phyloP scores from a whole-genome alignment of 176 grass and related monocot species.

The Sorghum bicolor region DNA sequence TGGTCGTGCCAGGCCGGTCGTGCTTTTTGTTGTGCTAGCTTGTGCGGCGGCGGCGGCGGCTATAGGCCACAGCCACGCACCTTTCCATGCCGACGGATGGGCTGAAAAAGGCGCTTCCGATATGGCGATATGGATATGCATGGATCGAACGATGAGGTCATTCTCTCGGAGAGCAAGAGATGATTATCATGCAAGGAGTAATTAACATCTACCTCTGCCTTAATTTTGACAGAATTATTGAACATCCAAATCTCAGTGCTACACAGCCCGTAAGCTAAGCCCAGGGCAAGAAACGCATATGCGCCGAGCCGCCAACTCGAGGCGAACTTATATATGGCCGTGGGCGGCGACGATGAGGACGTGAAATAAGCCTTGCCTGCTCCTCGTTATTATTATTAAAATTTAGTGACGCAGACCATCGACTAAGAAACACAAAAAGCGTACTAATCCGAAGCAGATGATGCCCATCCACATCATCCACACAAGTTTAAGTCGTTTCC shows the following conservation, averaged over 20 bases:
- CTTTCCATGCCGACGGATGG: not conserved
- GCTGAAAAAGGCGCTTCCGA: not conserved
- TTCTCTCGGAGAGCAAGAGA: not conserved
- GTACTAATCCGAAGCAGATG: not conserved
- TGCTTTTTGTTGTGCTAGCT: not conserved
- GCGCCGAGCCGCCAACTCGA: too few relatives aligned
- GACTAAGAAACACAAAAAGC: not conserved
- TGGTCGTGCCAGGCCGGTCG: not conserved
- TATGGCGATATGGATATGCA: not conserved
- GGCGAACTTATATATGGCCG: too few relatives aligned
- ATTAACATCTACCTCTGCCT: not conserved
- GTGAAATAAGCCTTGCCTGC: not conserved
- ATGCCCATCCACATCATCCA: not conserved
- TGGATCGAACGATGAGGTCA: not conserved
- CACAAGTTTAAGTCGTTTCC: not conserved
- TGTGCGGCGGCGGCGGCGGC: not conserved
- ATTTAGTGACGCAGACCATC: not conserved
- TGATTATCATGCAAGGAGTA: not conserved
- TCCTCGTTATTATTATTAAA: not conserved
- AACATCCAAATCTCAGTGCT: not conserved
- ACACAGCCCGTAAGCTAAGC: not conserved
- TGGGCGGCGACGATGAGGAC: not conserved
- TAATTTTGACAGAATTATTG: not conserved
- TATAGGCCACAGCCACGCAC: not conserved
- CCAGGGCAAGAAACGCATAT: too few relatives aligned